Base-by-base conservation (phyloP, 768 basidiomycete species). In the Boletellus ananiceps region DNA sequence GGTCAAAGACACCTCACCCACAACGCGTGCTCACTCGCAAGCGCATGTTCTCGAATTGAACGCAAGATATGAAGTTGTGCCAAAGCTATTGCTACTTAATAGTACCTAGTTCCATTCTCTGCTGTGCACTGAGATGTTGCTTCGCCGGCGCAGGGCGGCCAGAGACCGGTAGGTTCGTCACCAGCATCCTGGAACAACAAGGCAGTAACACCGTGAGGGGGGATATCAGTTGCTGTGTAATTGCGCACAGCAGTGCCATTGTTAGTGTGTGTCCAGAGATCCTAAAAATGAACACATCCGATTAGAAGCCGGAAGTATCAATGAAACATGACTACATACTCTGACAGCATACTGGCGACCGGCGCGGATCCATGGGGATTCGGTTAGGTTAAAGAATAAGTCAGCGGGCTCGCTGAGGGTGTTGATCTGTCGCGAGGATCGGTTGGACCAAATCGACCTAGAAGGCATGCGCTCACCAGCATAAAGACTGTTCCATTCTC, bases 281-380 rank as follows among this genome's bases (percentile, higher is more conserved):
- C 85, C 82, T 86, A 47, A 29, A 41, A 9, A 29, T 29, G 8
- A 29, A 29, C 8, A 11, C 29, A 38, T 9, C 8, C n/a, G 46
- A 25, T 27, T 7, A 36, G 1, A 25, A 23, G 5, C 25, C 18
- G 23, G 23, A 19, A 14, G 19, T 11, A 16, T 8, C 16, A 19
- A 9, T 1, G 32, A n/a, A 3, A 43, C 23, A 42, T 15, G 13
- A 36, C 31, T 33, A 49, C 81, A 47, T 57, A 83, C 83, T 52
- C 82, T 71, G 54, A 86, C 78, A 14, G 74, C 58, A 54, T 86
- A 86, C 57, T 82, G 75, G 36, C 79, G 65, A 16, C 83, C 82
- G 8, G 82, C 81, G 25, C 81, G 74, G 52, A 83, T 80, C 83
- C 83, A 85, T 2, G 83, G 82, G 1, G 83, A 84, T 55, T 85